These are phyloP conservation scores for Hordeum marinum DNA, from an alignment of 176 grass and related monocot genomes.

Conservation along the genomic window DNA sequence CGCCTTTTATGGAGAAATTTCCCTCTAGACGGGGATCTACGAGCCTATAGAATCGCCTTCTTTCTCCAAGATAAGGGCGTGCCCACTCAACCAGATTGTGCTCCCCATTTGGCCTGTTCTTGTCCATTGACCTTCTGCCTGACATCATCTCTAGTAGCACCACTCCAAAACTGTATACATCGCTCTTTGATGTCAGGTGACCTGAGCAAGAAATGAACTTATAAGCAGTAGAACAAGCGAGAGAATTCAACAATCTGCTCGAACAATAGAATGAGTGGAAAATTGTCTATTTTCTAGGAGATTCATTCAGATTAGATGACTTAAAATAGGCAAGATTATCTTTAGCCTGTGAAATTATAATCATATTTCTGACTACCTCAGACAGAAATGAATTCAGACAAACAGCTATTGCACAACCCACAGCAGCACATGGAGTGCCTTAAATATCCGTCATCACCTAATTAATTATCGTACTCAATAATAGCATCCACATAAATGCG, in stretches of 20 bases:
- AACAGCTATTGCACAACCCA: conserved; percentile 13
- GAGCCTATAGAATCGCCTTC: conserved; percentile 64
- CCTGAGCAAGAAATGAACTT: conserved; percentile 36
- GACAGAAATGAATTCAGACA: not conserved
- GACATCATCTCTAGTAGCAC: conserved; percentile 86
- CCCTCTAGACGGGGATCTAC: conserved; percentile 73
- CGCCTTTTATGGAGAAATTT: conserved; percentile 72
- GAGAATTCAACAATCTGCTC: not conserved
- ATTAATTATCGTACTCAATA: conserved; percentile 2
- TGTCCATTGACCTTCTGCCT: conserved; percentile 76
- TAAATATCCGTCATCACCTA: conserved; percentile 4
- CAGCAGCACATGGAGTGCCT: conserved; percentile 19
- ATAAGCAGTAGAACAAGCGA: conserved; percentile 15
- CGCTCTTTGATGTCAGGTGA: conserved; percentile 83
- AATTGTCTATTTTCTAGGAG: not conserved
- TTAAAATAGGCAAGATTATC: not conserved
- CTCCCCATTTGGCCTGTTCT: conserved; percentile 90
- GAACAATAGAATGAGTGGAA: not conserved
- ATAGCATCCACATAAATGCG: conserved; percentile 20
- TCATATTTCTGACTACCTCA: conserved; percentile 14
- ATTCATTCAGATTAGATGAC: conserved; percentile 2
- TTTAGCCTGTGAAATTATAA: not conserved
- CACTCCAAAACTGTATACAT: conserved; percentile 87
- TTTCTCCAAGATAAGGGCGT: conserved; percentile 64
- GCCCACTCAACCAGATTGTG: conserved; percentile 92